These are phyloP conservation scores for Trypanosoma conorhini DNA, from an alignment of 208 protist species.

Conservation along the genomic window DNA sequence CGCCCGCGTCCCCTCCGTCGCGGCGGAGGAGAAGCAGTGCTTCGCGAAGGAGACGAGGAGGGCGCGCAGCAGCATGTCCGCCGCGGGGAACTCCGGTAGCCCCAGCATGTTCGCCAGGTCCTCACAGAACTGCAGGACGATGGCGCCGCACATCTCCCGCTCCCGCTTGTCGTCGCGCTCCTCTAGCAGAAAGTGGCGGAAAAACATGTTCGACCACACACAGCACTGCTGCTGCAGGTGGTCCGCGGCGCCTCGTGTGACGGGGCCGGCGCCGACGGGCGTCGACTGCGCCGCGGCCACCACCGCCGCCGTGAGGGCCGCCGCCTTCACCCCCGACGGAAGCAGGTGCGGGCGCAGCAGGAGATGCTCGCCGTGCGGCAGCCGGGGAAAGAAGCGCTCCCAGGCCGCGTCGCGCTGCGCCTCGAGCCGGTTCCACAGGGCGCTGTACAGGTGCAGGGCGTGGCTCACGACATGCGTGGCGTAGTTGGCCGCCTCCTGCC, in stretches of 20 bases:
- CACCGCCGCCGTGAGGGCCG: slow-evolving; percentile 66
- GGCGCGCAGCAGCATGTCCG: slow-evolving; percentile 66
- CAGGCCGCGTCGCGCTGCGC: slow-evolving; percentile 37
- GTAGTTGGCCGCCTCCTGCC: slow-evolving; percentile 45
- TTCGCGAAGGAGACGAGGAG: slow-evolving; percentile 48
- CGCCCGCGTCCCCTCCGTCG: slow-evolving; percentile 32
- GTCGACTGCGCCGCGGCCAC: slow-evolving; percentile 76
- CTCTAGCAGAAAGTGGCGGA: slow-evolving; percentile 43
- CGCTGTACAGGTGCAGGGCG: slow-evolving; percentile 58
- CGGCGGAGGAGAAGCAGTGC: slow-evolving; percentile 19
- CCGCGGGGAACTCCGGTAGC: slow-evolving; percentile 70
- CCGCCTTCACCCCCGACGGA: slow-evolving; percentile 38
- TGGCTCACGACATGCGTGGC: slow-evolving; percentile 55
- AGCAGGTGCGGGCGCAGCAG: slow-evolving; percentile 37
- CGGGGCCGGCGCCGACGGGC: slow-evolving; percentile 29
- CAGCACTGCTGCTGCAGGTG: slow-evolving; percentile 64
- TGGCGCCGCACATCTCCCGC: slow-evolving; percentile 32
- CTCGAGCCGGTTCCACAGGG: slow-evolving; percentile 70
- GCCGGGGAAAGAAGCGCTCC: slow-evolving; percentile 54
- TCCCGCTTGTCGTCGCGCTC: slow-evolving; percentile 37
- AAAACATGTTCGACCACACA: slow-evolving; percentile 44
- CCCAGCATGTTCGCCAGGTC: slow-evolving; percentile 75
- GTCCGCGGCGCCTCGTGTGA: slow-evolving; percentile 24
- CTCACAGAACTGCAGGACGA: slow-evolving; percentile 56
- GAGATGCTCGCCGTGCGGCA: slow-evolving; percentile 46